Evolutionary conservation across 169 alveolate species (phyloP), one percentile per base, ranked within the genome.

Genomic region (Eimeria necatrix): DNA sequence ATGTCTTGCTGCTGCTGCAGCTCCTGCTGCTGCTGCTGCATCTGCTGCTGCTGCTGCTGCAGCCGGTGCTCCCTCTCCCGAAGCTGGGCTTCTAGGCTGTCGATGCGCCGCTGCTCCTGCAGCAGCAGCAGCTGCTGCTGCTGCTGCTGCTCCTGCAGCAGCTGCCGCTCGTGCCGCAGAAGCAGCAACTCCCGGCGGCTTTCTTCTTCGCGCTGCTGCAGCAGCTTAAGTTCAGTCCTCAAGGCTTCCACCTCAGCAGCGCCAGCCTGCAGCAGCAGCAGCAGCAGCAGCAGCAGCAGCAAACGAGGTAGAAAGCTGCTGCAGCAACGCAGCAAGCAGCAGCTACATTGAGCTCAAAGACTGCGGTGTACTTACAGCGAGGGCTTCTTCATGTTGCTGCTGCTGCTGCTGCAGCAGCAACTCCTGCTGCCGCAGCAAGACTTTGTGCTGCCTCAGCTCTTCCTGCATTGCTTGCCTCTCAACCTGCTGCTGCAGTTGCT

Each of bases 91-190:
- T 80, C 89, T 12, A 80, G 70, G 22, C n/a, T 46, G 26, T 80
- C 71, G 9, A 80, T 80, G 49, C 89, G 89, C 32, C 70, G 64
- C 20, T 24, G 89, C 89, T 80, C 89, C 71, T 51, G 89, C 89
- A 51, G 49, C 89, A 80, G 89, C 89, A 51, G 49, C 89, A 14
- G 89, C 89, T 80, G 71, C 89, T 80, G 89, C 89, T 80, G 89
- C 89, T 80, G 89, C 89, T 26, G 89, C 89, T 51, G n/a, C 71
- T 80, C 71, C 70, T 80, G 89, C 70, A 80, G 71, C 89, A 80
- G 71, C 89, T 51, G 70, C 89, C 53, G 71, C 71, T 49, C 71
- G 6, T 48, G 89, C 71, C 71, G 89, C 70, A 52, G 53, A 22
- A n/a, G n/a, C 64, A 80, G 70, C 46, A 48, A 9, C 70, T 80